These are phyloP conservation scores for Keithomyces neogunnii DNA, from an alignment of 2,329 filamentous ascomycete genomes.

Conservation along the genomic window DNA sequence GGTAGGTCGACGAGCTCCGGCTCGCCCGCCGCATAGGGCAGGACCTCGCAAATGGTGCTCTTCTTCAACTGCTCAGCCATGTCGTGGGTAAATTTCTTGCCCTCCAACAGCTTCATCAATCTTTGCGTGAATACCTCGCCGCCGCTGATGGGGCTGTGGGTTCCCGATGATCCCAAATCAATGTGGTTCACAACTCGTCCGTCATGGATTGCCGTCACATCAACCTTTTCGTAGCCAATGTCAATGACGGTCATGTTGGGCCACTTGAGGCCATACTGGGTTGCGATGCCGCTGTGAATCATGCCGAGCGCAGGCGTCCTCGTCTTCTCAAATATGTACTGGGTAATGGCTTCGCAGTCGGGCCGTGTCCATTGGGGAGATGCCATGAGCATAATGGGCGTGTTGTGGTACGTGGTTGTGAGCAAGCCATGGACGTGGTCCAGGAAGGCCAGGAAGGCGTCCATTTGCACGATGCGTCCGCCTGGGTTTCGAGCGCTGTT, in stretches of 20 bases:
- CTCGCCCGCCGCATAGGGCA: slow-evolving; percentile 43
- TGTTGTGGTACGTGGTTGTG: slow-evolving; percentile 91
- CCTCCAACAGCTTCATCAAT: slow-evolving; percentile 57
- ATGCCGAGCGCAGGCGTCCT: slow-evolving; percentile 87
- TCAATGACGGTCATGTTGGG: slow-evolving; percentile 80
- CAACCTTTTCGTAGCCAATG: slow-evolving; percentile 85
- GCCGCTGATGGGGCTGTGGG: slow-evolving; percentile 53
- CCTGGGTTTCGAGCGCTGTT: slow-evolving; percentile 29
- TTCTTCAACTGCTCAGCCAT: slow-evolving; percentile 66
- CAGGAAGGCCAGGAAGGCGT: slow-evolving; percentile 86
- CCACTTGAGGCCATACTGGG: slow-evolving; percentile 72
- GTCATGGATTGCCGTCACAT: slow-evolving; percentile 84
- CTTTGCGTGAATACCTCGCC: slow-evolving; percentile 79
- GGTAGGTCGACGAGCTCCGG: slow-evolving; percentile 41
- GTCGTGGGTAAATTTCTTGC: slow-evolving; percentile 50
- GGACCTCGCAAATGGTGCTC: slow-evolving; percentile 57
- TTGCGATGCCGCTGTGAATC: slow-evolving; percentile 80
- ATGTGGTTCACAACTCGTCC: slow-evolving; percentile 63
- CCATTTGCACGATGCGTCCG: slow-evolving; percentile 83
- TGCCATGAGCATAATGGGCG: slow-evolving; percentile 81
- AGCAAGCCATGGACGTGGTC: slow-evolving; percentile 85
- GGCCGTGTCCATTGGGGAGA: slow-evolving; percentile 85
- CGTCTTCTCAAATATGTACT: slow-evolving; percentile 96
- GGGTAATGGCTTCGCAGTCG: slow-evolving; percentile 79
- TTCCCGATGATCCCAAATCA: slow-evolving; percentile 50